These are phyloP conservation scores for Pelargonium myrrhifolium DNA, from an alignment of 441 rosid species.

Conservation along the genomic window DNA sequence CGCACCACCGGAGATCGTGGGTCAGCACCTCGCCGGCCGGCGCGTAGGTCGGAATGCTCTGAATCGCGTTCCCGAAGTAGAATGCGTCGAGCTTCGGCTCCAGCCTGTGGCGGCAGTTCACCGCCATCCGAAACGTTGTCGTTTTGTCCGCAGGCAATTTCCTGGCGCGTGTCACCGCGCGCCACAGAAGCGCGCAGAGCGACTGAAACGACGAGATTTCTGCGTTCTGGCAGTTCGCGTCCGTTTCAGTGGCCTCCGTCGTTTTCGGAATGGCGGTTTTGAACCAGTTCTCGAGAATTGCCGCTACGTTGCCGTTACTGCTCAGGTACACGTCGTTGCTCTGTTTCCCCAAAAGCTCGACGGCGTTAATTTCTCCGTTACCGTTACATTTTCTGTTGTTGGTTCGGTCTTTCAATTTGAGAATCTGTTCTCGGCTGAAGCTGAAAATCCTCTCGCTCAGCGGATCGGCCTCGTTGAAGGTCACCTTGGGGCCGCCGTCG, in stretches of 20 bases:
- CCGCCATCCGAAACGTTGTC: slow-evolving; percentile 24
- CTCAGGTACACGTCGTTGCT: background rate
- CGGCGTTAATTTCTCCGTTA: background rate
- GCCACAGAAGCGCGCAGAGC: slow-evolving; percentile 21
- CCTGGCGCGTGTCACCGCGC: slow-evolving; percentile 23
- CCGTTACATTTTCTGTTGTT: background rate
- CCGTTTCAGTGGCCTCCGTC: background rate
- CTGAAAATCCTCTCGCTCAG: slow-evolving; percentile 1
- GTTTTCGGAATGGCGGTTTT: background rate
- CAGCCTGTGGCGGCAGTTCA: slow-evolving; percentile 21
- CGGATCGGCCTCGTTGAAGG: slow-evolving; percentile 20
- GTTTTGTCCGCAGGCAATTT: slow-evolving; percentile 8
- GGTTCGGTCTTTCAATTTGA: background rate
- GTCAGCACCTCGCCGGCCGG: slow-evolving; percentile 19
- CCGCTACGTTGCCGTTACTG: too few species aligned
- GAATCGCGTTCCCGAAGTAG: slow-evolving; percentile 27
- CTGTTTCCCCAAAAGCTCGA: background rate
- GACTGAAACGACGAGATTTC: slow-evolving; percentile 19
- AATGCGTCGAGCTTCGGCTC: slow-evolving; percentile 20
- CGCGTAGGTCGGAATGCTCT: slow-evolving; percentile 17
- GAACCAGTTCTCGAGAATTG: slow-evolving; percentile 11
- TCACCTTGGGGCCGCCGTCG: slow-evolving; percentile 20
- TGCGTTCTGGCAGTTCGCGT: background rate
- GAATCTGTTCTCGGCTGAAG: background rate
- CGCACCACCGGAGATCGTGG: slow-evolving; percentile 24